Conservation (phyloP, 2,329 filamentous ascomycete genomes). For the Aspergillus pseudoglaucus region DNA sequence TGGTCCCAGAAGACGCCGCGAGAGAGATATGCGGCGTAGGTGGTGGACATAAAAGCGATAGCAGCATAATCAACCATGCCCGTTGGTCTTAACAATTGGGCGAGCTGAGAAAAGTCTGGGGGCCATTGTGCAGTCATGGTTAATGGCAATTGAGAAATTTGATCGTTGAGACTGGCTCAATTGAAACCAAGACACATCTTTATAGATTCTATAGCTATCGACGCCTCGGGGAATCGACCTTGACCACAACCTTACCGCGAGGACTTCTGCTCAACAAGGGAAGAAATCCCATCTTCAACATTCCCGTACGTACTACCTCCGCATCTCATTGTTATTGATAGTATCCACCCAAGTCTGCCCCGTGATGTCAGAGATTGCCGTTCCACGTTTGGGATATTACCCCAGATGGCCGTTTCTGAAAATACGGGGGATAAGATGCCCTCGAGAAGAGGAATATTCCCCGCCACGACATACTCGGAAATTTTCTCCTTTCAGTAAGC, state of each 20-base stretch:
- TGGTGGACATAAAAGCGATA: slow-evolving; percentile 30
- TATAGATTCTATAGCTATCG: background rate
- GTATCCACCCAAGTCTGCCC: background rate
- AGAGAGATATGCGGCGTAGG: slow-evolving; percentile 35
- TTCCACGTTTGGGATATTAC: background rate
- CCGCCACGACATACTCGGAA: background rate
- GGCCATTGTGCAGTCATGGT: background rate
- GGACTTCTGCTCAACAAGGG: too few species aligned
- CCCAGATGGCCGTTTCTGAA: background rate
- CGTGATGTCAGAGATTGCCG: background rate
- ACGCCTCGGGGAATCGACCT: too few species aligned
- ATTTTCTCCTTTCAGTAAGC: background rate
- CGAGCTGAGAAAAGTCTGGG: slow-evolving; percentile 10
- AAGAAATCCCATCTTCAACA: too few species aligned
- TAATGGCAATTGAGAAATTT: background rate
- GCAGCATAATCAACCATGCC: slow-evolving; percentile 30
- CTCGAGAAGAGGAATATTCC: background rate
- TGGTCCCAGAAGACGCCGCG: slow-evolving; percentile 43
- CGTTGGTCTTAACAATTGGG: slow-evolving; percentile 14
- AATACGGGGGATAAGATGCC: background rate
- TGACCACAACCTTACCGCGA: too few species aligned
- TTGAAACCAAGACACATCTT: background rate
- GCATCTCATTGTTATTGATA: too few species aligned
- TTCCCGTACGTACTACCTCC: too few species aligned
- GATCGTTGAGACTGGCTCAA: background rate